Evolutionary conservation across 306 rosid species (phyloP).

Genomic region (Acacia confusa): DNA sequence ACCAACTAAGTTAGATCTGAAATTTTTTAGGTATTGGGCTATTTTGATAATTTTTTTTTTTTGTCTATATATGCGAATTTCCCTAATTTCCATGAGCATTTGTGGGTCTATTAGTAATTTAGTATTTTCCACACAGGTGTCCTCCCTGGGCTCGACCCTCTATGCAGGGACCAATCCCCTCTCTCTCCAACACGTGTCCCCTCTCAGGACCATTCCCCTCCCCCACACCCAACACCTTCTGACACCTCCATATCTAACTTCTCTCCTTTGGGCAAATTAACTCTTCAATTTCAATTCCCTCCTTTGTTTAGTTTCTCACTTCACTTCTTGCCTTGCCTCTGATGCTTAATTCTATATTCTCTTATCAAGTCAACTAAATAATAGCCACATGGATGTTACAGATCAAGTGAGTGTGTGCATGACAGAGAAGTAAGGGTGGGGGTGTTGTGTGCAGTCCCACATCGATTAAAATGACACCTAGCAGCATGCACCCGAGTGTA

Average conservation of each 20-base stretch:
- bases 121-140: not conserved
- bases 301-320: not conserved
- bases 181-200: not conserved
- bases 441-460: too few relatives aligned
- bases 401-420: too few relatives aligned
- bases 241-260: not conserved
- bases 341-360: not conserved
- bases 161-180: constrained; percentile 46
- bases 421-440: too few relatives aligned
- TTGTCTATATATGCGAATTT: too few relatives aligned
- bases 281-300: not conserved
- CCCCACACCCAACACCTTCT: not conserved
- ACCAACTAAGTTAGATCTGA: too few relatives aligned
- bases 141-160: constrained; percentile 48
- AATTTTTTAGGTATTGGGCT: too few relatives aligned
- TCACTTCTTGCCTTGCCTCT: not conserved
- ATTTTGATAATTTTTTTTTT: too few relatives aligned
- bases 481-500: constrained; percentile 53
- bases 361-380: too few relatives aligned
- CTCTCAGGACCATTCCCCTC: constrained; percentile 21
- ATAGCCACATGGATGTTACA: too few relatives aligned
- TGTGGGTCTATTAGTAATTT: not conserved
- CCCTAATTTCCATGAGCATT: too few relatives aligned
- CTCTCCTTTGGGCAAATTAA: not conserved
- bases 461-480: not conserved